Base-by-base conservation (phyloP, 306 rosid species). In the Biancaea sappan region DNA sequence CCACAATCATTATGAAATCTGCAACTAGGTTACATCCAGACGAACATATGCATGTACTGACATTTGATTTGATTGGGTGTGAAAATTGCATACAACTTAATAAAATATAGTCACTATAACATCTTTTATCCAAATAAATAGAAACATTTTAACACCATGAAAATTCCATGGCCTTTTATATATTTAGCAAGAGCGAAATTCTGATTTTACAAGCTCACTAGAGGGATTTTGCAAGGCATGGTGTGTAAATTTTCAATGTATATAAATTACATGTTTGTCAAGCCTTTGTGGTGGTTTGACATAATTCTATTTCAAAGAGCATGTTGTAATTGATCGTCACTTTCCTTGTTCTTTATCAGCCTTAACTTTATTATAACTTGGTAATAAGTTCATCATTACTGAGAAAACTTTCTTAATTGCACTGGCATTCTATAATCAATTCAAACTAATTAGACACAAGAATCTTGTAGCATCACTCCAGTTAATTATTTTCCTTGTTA, bases 1-100 rank as follows among this genome's bases (percentile, higher is more conserved):
- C n/a, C 80, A 69, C 7, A 60, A 15, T 68, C 53, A 57, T 60
- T 74, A 69, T 59, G 65, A 46, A 41, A 48, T 46, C 41, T 67
- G 44, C 9, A 48, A 48, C 28, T 41, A 22, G 8, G 70, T 29
- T 59, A 63, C 71, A 74, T 74, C 38, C 69, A 16, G 44, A 62
- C 40, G 54, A 40, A 8, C 53, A 44, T n/a, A 22, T 43, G 8
- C 7, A n/a, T 65, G 22, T n/a, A 54, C 15, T 46, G 21, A 29
- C 32, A 22, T 34, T 64, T 41, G 43, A n/a, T 61, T 34, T n/a
- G 11, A 75, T 52, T 25, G 44, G 40, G 25, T 62, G 37, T 19
- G 69, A 56, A 67, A 59, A 25, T 13, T 25, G 35, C n/a, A 24
- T 63, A 63, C 43, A 43, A 29, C 61, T 5, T 11, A 37, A 64